Base-by-base conservation (phyloP, 2,329 filamentous ascomycete species). In the Verticillium isaacii region DNA sequence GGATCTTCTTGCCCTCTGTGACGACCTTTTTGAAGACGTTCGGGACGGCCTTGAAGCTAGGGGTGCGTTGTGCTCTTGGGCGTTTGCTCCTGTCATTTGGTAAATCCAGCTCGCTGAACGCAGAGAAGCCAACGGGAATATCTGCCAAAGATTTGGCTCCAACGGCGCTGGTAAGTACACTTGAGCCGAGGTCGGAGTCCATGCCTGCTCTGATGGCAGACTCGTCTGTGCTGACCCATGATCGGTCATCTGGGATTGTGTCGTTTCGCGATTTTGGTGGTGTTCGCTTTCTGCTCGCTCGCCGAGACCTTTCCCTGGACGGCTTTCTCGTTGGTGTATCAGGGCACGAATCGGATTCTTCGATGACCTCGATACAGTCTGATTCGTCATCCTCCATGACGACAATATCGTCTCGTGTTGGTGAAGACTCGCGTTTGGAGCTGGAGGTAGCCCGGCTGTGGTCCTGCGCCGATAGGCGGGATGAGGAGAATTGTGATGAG, bases 21-120 rank as follows among this genome's bases (percentile, higher is more conserved):
- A 89, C 80, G 7, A 88, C 86, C 70, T 86, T 88, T 68, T 87
- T 88, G 64, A 89, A 74, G 8, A 87, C 85, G 50, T 85, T 84
- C n/a, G 85, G 84, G 65, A 88, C 80, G 57, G 78, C 80, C 66
- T 84, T 85, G 72, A 88, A 83, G 68, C 85, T 88, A 2, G 80
- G 73, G 58, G 80, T 84, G 52, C 84, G 77, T 56, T 84, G 82
- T 8, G 80, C 73, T 67, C 84, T 83, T 34, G 75, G 73, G 25
- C 73, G 73, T 69, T 78, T 76, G 62, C 69, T 71, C 61, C 77
- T 80, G 32, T 79, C 78, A 1, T 82, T 68, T 1, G 85, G 80
- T 1, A 89, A 71, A 60, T 88, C 85, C 7, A 89, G 76, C 67
- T 85, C 85, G 66, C 85, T 89, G 66, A 89, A 89, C n/a, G 86